Evolutionary conservation across 2,329 filamentous ascomycete species (phyloP).

Genomic region (Colletotrichum orbiculare): DNA sequence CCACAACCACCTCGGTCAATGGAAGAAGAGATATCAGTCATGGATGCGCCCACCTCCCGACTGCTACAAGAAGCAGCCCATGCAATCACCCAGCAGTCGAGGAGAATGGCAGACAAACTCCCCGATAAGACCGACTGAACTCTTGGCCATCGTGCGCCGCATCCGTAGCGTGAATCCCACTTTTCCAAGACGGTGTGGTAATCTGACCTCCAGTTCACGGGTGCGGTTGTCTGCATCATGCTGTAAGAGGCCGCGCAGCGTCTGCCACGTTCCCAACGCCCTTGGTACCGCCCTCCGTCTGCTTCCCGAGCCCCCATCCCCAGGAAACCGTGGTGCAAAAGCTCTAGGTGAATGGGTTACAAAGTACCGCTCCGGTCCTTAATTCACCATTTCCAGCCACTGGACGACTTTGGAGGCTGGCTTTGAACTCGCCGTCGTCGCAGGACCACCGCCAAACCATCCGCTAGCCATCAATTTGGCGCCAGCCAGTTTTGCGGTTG

Average conservation of each 20-base stretch:
- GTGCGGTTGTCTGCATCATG: constrained; percentile 3
- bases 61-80: constrained; percentile 2
- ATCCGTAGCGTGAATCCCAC: constrained; percentile 2
- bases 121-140: constrained; percentile 8
- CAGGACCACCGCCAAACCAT: constrained; percentile 2
- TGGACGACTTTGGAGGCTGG: background rate
- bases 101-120: constrained; percentile 3
- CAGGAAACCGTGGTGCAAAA: constrained; percentile 6
- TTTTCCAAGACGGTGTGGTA: constrained; percentile 7
- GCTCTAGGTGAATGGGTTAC: background rate
- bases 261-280: constrained; percentile 15
- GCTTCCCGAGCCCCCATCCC: background rate
- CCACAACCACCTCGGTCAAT: too few species aligned
- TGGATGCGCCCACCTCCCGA: too few species aligned
- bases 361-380: too few species aligned
- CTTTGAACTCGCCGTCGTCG: constrained; percentile 18
- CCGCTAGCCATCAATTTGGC: constrained; percentile 9
- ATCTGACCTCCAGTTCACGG: constrained; percentile 1
- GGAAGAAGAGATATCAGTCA: too few species aligned
- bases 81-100: background rate
- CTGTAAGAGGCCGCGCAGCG: constrained; percentile 1
- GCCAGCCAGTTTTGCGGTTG: constrained; percentile 1
- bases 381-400: constrained; percentile 5
- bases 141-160: background rate
- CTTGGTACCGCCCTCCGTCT: background rate